Evolutionary conservation across 2,329 filamentous ascomycete species (phyloP).

Genomic region (Drechslerella dactyloides): DNA sequence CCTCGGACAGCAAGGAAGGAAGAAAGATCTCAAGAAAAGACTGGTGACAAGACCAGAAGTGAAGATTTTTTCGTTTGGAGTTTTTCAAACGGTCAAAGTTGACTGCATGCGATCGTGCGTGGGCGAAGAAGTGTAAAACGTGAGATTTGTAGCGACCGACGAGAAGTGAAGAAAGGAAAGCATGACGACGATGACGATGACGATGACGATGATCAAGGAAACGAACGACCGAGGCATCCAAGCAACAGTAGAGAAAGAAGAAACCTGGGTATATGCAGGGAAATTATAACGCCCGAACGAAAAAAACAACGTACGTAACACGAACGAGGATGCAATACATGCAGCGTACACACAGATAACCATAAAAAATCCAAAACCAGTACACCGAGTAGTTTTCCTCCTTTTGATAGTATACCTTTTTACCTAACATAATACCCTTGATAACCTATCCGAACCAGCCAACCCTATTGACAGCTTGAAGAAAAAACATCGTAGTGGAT

Average conservation of each 20-base stretch:
- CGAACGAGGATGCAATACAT: background rate
- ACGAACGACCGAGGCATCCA: too few species aligned
- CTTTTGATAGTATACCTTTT: too few species aligned
- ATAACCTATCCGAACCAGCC: too few species aligned
- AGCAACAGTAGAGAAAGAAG: background rate
- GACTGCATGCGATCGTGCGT: background rate
- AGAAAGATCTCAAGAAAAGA: background rate
- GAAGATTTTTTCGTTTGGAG: too few species aligned
- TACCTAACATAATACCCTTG: too few species aligned
- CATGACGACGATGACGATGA: too few species aligned
- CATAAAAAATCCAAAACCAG: background rate
- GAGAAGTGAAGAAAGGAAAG: background rate
- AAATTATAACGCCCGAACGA: constrained; percentile 4
- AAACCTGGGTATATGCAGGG: background rate
- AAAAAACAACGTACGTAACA: background rate
- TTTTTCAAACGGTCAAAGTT: background rate
- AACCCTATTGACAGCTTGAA: too few species aligned
- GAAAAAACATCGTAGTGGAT: too few species aligned
- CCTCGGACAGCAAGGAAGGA: background rate
- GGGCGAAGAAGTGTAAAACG: background rate
- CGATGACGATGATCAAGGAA: too few species aligned
- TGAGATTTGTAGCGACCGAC: background rate
- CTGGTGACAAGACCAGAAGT: too few species aligned
- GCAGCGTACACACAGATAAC: background rate
- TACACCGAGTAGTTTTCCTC: too few species aligned